These are phyloP conservation scores for Malassezia brasiliensis DNA, from an alignment of 1,284 basidiomycete species.

Conservation along the genomic window DNA sequence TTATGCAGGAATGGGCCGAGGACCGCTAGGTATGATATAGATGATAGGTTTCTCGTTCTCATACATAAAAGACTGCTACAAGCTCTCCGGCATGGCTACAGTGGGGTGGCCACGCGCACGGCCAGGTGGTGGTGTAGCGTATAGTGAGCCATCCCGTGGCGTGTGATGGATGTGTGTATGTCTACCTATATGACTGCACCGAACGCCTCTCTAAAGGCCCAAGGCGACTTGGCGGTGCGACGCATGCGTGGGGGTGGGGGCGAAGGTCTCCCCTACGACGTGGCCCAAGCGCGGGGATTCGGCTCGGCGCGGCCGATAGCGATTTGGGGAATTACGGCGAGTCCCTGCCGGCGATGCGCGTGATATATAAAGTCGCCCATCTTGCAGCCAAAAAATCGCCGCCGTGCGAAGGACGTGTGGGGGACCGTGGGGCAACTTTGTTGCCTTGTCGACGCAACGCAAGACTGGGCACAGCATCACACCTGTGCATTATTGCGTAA, in stretches of 20 bases:
- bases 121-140: too few relatives aligned
- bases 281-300: neutral
- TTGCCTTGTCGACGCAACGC: too few relatives aligned
- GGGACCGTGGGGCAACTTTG: too few relatives aligned
- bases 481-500: too few relatives aligned
- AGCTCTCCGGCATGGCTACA: too few relatives aligned
- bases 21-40: slow-evolving; percentile 27
- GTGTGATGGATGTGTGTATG: neutral
- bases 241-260: too few relatives aligned
- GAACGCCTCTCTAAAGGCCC: neutral
- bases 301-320: neutral
- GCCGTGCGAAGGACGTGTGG: slow-evolving; percentile 2
- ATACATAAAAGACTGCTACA: too few relatives aligned
- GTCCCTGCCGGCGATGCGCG: neutral
- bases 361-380: slow-evolving; percentile 3
- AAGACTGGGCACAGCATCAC: too few relatives aligned
- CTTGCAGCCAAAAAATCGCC: neutral
- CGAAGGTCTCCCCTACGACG: neutral
- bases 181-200: neutral
- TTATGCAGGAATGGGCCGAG: slow-evolving; percentile 42
- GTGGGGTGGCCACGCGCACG: too few relatives aligned
- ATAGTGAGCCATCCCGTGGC: neutral
- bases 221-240: too few relatives aligned
- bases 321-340: slow-evolving; percentile 3
- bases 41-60: neutral